These are phyloP conservation scores for Madurella fahalii DNA, from an alignment of 2,329 filamentous ascomycete species.

Conservation along the genomic window DNA sequence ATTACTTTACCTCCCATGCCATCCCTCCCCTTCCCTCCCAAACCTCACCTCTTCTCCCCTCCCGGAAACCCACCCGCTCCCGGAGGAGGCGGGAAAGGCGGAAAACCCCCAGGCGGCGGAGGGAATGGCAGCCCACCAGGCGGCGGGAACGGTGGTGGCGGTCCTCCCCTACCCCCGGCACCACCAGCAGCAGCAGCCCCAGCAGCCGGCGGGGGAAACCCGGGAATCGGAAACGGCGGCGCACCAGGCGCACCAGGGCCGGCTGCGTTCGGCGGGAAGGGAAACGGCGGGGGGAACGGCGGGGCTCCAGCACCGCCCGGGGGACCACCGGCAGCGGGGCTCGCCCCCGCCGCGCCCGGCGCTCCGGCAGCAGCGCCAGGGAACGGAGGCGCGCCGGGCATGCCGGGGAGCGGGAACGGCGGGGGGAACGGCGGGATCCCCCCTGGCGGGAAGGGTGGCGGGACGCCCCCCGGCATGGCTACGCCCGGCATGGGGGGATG, in stretches of 20 bases:
- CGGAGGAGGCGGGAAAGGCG: constrained; percentile 46
- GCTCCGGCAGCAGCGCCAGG: neutral
- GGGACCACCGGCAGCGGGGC: neutral
- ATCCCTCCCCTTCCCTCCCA: neutral
- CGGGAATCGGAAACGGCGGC: constrained; percentile 7
- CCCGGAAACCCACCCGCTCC: constrained; percentile 13
- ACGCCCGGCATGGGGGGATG: constrained; percentile 46
- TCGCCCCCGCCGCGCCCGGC: neutral
- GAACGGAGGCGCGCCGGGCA: constrained; percentile 16
- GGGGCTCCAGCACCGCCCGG: neutral
- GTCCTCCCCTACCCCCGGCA: constrained; percentile 18
- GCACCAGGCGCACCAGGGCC: constrained; percentile 1
- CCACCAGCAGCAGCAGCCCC: constrained; percentile 1
- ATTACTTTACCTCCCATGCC: neutral
- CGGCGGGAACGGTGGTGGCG: constrained; percentile 34
- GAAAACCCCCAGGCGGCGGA: constrained; percentile 23
- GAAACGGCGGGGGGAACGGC: constrained; percentile 24
- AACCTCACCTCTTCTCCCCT: neutral
- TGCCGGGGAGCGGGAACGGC: neutral
- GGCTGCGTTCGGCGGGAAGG: constrained; percentile 21
- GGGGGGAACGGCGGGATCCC: constrained; percentile 17
- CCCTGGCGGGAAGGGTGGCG: constrained; percentile 24
- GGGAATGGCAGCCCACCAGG: constrained; percentile 27
- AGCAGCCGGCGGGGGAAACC: constrained; percentile 2
- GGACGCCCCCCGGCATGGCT: constrained; percentile 41